A percentile compares a stretch with the other conserved stretches of the same genome.
Evolutionary conservation across 1,284 basidiomycete species (phyloP).

Genomic region (Sporisorium scitamineum): DNA sequence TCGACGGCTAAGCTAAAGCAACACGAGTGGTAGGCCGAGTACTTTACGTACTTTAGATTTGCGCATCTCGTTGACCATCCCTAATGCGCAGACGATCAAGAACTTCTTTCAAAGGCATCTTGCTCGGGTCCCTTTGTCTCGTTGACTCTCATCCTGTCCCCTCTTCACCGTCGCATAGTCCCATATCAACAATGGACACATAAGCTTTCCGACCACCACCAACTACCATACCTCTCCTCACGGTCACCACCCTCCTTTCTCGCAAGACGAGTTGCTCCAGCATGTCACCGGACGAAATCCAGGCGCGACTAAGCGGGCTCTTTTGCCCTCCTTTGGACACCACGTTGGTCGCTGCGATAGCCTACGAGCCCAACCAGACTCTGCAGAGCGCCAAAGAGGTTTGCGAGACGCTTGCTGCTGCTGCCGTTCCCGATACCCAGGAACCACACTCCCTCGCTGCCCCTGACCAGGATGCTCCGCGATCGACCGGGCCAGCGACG

Average conservation of each 20-base stretch:
- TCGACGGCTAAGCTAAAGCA: too few species aligned
- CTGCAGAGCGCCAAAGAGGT: constrained; percentile 50
- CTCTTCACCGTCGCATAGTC: background rate
- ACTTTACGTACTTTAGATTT: too few species aligned
- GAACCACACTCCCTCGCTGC: background rate
- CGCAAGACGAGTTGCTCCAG: background rate
- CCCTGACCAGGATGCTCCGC: background rate
- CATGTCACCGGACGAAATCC: constrained; percentile 45
- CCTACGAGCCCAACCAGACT: constrained; percentile 51
- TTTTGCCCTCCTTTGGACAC: constrained; percentile 57
- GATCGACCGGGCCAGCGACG: background rate
- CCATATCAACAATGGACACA: background rate
- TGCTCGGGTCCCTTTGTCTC: background rate
- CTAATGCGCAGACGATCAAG: too few species aligned
- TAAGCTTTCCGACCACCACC: background rate
- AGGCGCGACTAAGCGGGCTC: constrained; percentile 35
- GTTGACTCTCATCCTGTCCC: background rate
- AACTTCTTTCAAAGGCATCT: too few species aligned
- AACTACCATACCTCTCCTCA: background rate
- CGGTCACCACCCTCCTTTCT: background rate
- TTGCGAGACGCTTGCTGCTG: constrained; percentile 46
- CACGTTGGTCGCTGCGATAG: constrained; percentile 56
- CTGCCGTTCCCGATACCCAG: constrained; percentile 18
- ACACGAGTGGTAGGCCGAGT: too few species aligned
- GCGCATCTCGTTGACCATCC: too few species aligned